Base-by-base conservation (phyloP, 2,329 filamentous ascomycete species). In the Blumeria hordei region DNA sequence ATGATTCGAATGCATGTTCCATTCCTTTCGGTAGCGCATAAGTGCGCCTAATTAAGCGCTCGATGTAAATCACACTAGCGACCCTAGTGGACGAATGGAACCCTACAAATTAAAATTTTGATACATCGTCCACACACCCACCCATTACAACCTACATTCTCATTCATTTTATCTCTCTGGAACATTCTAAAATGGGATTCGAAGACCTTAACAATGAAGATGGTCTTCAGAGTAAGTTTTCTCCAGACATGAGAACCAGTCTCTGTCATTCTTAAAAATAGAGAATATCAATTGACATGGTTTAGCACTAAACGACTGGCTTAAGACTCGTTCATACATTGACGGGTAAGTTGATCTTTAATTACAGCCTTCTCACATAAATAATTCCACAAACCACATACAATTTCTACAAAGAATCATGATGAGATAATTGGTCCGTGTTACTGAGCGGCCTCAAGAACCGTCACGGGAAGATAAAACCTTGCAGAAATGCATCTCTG, bases 371-470 rank as follows among this genome's bases (percentile, higher is more conserved):
- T 49, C 58, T 52, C 60, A 59, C 61, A 11, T 3, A 3, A 43
- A n/a, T 10, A 12, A n/a, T 14, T 7, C 3, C 12, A 6, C 10
- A 16, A 3, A 43, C 18, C 14, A n/a, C 14, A 43, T 8, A 28
- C 47, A 21, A 44, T 18, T 11, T 54, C 28, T 54, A 55, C 56
- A 16, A 62, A 41, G 41, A 45, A 51, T 54, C 55, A 76, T 83
- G 84, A 88, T 88, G 85, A 88, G 75, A 76, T 74, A 74, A 81
- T 88, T 88, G 83, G 85, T 90, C 85, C 85, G 84, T 90, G 85
- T 92, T 90, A 80, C 85, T 78, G 83, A 90, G 82, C 80, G 81
- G 83, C 78, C 77, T 87, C 85, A 90, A 90, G 84, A 88, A 83
- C 85, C 83, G 81, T 79, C 71, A 73, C 68, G 77, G 83, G 85